These are phyloP conservation scores for Anastatica hierochuntica DNA, from an alignment of 345 rosid species.

Conservation along the genomic window DNA sequence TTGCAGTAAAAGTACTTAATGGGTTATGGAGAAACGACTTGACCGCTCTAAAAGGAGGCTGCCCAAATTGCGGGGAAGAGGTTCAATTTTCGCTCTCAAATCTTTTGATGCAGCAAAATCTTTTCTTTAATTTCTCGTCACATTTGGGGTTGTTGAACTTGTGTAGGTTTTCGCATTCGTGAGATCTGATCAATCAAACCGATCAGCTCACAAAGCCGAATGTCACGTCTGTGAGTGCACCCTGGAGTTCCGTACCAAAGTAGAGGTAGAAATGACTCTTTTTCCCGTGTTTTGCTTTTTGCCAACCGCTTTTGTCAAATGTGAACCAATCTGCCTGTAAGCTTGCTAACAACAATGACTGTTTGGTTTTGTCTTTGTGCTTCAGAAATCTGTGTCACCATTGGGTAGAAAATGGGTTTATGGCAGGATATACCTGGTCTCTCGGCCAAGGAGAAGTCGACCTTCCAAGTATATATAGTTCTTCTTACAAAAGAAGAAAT, in stretches of 20 bases:
- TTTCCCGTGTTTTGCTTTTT: not conserved
- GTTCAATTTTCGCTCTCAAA: constrained; percentile 27
- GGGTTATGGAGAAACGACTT: constrained; percentile 91
- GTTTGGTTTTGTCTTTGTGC: constrained; percentile 3
- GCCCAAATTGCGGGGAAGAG: constrained; percentile 98
- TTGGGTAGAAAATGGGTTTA: constrained; percentile 75
- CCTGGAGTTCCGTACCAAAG: constrained; percentile 76
- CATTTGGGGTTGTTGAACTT: constrained; percentile 4
- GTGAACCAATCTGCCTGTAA: not conserved
- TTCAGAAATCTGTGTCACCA: constrained; percentile 51
- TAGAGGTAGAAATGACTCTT: constrained; percentile 37
- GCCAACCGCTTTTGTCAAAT: no score
- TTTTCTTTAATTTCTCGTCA: not conserved
- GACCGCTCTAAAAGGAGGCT: constrained; percentile 78
- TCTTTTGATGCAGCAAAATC: not conserved
- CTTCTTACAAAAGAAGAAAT: not conserved
- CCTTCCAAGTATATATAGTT: constrained; percentile 34
- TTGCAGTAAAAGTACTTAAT: constrained; percentile 65
- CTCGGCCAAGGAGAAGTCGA: constrained; percentile 43
- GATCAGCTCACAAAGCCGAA: constrained; percentile 65
- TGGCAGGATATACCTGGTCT: constrained; percentile 80
- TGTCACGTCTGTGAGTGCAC: constrained; percentile 89
- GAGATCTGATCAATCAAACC: constrained; percentile 48
- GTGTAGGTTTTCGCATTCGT: constrained; percentile 87
- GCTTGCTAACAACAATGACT: not conserved